Evolutionary conservation across 2,329 filamentous ascomycete genomes (phyloP).

Genomic region (Simplicillium aogashimaense): DNA sequence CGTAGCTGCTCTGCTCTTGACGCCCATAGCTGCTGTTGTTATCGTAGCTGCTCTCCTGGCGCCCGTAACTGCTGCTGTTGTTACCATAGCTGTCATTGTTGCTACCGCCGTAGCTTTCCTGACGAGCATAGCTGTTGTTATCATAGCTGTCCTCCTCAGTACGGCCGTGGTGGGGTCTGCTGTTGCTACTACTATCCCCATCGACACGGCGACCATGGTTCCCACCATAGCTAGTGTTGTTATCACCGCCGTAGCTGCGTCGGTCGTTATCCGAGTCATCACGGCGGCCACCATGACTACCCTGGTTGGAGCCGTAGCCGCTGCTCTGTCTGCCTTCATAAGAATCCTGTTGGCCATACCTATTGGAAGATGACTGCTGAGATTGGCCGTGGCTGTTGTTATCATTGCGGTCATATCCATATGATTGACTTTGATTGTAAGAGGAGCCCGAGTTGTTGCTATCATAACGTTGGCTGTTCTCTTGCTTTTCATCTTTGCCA

Average conservation of each 20-base stretch:
- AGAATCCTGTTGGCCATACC: slow-evolving; percentile 47
- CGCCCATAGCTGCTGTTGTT: slow-evolving; percentile 4
- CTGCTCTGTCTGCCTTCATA: slow-evolving; percentile 24
- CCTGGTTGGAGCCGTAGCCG: slow-evolving; percentile 50
- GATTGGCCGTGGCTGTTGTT: slow-evolving; percentile 48
- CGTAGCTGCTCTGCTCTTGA: neutral
- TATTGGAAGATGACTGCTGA: slow-evolving; percentile 49
- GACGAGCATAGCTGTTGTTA: slow-evolving; percentile 11
- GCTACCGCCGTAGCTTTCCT: slow-evolving; percentile 7
- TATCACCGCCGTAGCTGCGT: slow-evolving; percentile 1
- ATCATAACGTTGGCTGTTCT: slow-evolving; percentile 40
- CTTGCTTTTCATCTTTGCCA: slow-evolving; percentile 43
- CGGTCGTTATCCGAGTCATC: neutral
- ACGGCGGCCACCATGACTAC: slow-evolving; percentile 1
- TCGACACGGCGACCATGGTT: slow-evolving; percentile 12
- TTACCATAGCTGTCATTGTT: neutral
- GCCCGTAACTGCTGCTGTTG: slow-evolving; percentile 4
- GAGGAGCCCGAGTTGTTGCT: slow-evolving; percentile 39
- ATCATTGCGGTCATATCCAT: slow-evolving; percentile 48
- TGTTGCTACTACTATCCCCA: slow-evolving; percentile 15
- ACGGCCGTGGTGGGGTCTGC: slow-evolving; percentile 13
- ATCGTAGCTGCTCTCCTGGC: slow-evolving; percentile 4
- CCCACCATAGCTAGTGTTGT: slow-evolving; percentile 1
- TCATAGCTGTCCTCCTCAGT: slow-evolving; percentile 13
- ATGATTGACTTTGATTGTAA: slow-evolving; percentile 46